Base-by-base conservation (phyloP, 129 eudicot species). In the Tagetes erecta region DNA sequence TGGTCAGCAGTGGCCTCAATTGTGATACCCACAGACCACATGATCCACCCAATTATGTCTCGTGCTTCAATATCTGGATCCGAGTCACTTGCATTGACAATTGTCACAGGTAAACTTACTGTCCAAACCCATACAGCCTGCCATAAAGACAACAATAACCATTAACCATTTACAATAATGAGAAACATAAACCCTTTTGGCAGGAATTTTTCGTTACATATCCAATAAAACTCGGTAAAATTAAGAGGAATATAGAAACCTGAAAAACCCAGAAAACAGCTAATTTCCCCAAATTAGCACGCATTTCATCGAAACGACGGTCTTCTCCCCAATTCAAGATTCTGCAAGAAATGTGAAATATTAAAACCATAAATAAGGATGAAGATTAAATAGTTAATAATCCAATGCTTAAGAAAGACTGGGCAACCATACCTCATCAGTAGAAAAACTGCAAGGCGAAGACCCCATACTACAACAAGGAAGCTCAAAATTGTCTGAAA, bases 101-200 rank as follows among this genome's bases (percentile, higher is more conserved):
- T 55, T 72, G 97, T 95, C 72, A 95, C 91, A 0, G 99, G 99
- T 74, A 95, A 83, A 83, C 97, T 91, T 80, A 95, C 99, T 30
- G 97, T 87, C 99, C 99, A 95, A 66, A 95, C 97, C 99, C 99
- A 95, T 38, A 95, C 81, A 44, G 99, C 99, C 99, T 94, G 92
- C 75, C 73, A 78, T 14, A 57, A 65, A 30, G 8, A 31, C 34
- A 76, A 37, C 68, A 51, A 59, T 63, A 45, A 68, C 58, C 68
- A 39, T 51, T 63, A 45, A 75, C 51, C 13, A 30, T 38, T 31
- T 33, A 75, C 12, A 62, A 35, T 27, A 35, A 51, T 30, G 66
- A 35, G 20, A 30, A 56, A 20, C 9, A 3, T 38, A 50, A 38
- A 36, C 27, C 62, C 31, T 41, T 67, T 40, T n/a, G 30, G 49